Evolutionary conservation across 2,329 filamentous ascomycete genomes (phyloP), one percentile per base, ranked within the genome.

Genomic region (Cladosporium halotolerans): DNA sequence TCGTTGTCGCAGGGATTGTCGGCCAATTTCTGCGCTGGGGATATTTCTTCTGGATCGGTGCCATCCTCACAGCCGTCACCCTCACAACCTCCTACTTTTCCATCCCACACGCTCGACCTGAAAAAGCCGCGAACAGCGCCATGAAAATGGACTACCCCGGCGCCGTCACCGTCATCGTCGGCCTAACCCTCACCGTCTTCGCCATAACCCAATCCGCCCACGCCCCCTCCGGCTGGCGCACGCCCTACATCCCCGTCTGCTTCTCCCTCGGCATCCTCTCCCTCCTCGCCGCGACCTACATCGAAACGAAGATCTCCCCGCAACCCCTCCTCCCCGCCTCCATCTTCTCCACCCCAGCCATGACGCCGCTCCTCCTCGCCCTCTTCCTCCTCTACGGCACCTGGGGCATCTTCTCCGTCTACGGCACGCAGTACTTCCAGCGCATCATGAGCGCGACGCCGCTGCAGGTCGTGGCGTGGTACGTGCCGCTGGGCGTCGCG

Each of bases 171-270:
- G 82, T 85, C 13, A 76, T 88, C 0, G 76, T 78, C 0, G 86
- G 83, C 0, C 68, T 89, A 9, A 74, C 85, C 1, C 74, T 92
- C 23, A 74, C 88, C 9, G 83, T 89, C 0, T 91, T 84, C 62
- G 84, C 86, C 0, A 79, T 92, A 47, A 89, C 86, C 0, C 83
- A 88, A 44, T 84, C 83, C 5, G 79, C 83, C 0, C 81, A 87
- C 64, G 85, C 85, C 0, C 79, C 83, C 0, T 66, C 81, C 3
- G 80, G 83, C 1, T 91, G 86, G 86, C 73, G 68, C 18, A 88
- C 84, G 0, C 84, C 85, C 1, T 88, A 89, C 59, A 82, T 91
- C 31, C 79, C 79, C 38, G 72, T 82, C 7, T 80, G 81, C 0
- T 78, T 91, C 41, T 70, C 81, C 3, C 34, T 85, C 1, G 87